Conservation (phyloP, 202 grass and related monocot genomes). For the Setaria italica region DNA sequence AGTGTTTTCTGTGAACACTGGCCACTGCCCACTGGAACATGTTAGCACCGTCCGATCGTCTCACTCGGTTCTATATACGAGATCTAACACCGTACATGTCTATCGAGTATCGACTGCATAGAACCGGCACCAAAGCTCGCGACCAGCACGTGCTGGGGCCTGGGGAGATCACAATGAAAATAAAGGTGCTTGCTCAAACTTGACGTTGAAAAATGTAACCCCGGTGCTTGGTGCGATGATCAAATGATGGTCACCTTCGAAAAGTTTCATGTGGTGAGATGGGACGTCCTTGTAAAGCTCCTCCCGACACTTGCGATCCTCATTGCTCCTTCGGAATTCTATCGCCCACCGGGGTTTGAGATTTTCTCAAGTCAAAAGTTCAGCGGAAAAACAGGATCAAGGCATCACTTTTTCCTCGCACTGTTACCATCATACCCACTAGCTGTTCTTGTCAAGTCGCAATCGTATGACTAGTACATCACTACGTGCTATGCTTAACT, state of each 20-base stretch:
- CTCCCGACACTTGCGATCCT: slow-evolving; percentile 16
- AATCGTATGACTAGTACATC: slow-evolving; percentile 6
- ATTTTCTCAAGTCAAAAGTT: slow-evolving; percentile 46
- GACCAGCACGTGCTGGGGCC: no score
- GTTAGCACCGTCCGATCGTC: no score
- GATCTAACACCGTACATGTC: no score
- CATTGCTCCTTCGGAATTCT: slow-evolving; percentile 19
- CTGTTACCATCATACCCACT: slow-evolving; percentile 9
- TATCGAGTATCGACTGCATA: no score
- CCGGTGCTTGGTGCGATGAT: slow-evolving; percentile 27
- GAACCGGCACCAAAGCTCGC: no score
- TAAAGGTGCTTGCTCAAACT: no score
- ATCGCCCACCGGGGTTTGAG: slow-evolving; percentile 25
- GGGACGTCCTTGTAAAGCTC: slow-evolving; percentile 24
- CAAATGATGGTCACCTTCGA: slow-evolving; percentile 39
- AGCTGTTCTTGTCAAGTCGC: slow-evolving; percentile 38
- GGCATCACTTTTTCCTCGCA: slow-evolving; percentile 30
- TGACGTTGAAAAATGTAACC: no score
- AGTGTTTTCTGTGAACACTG: no score
- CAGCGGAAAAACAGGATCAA: slow-evolving; percentile 54
- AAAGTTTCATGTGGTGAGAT: not conserved
- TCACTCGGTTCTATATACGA: no score
- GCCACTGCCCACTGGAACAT: no score
- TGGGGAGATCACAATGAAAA: no score
- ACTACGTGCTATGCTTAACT: not conserved